Percentiles rank a stretch among this genome's conserved stretches.
Conservation (phyloP, 2,329 filamentous ascomycete species). For the Penicillium sp. region DNA sequence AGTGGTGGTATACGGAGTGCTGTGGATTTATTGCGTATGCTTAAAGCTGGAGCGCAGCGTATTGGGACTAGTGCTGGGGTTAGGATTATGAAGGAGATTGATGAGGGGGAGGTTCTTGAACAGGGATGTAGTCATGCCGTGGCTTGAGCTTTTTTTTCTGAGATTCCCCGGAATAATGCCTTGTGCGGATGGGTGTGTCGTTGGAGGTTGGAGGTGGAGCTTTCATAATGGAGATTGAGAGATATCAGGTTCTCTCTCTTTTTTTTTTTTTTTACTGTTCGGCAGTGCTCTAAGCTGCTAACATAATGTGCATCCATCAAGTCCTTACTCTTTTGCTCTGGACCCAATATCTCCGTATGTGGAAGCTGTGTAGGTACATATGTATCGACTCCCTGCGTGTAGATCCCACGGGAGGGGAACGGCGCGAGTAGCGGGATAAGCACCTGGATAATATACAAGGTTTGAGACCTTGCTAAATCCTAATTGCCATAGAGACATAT, state of each 20-base stretch:
- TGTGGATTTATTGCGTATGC: constrained; percentile 54
- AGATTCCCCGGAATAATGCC: not conserved
- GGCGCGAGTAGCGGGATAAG: not conserved
- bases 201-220: not conserved
- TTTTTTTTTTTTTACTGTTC: not conserved
- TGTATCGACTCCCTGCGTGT: not conserved
- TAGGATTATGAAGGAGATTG: constrained; percentile 52
- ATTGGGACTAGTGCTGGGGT: constrained; percentile 59
- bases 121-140: constrained; percentile 21
- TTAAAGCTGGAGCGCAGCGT: constrained; percentile 57
- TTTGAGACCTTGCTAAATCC: not conserved
- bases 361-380: not conserved
- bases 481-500: not conserved
- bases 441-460: not conserved
- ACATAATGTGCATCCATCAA: not conserved
- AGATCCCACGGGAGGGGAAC: not conserved
- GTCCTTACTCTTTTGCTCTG: not conserved
- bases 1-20: constrained; percentile 57
- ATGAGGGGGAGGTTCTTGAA: constrained; percentile 22
- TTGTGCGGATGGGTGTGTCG: not conserved
- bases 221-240: not conserved
- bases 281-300: not conserved
- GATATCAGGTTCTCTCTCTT: not conserved
- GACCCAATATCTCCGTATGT: not conserved
- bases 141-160: constrained; percentile 1